phyloP scores from a whole-genome alignment of 306 rosid genomes.

The Quercus cerris region DNA sequence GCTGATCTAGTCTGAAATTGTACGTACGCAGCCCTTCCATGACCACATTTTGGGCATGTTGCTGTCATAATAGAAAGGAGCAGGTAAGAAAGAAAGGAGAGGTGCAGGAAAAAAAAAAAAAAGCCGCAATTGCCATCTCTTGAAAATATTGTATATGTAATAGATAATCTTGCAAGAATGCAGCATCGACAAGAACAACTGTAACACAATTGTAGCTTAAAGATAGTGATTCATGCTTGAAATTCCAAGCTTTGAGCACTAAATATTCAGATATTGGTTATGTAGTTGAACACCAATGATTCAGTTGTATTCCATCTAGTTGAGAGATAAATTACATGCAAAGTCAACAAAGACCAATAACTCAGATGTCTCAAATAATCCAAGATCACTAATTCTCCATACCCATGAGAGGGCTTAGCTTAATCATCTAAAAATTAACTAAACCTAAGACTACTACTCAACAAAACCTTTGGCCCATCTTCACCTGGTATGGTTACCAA shows the following conservation, averaged over 20 bases:
- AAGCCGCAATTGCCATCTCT: background rate
- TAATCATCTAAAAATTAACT: background rate
- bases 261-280: background rate
- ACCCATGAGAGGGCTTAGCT: background rate
- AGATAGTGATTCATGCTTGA: background rate
- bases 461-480: background rate
- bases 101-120: background rate
- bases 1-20: conserved; percentile 66
- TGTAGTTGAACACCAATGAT: no score
- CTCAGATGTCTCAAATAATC: background rate
- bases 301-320: no score
- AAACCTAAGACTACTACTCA: background rate
- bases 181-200: conserved; percentile 5
- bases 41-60: conserved; percentile 49
- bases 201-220: background rate
- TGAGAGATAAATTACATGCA: background rate
- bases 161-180: background rate
- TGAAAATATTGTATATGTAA: background rate
- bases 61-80: conserved; percentile 19
- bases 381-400: background rate
- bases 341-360: background rate
- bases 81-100: background rate
- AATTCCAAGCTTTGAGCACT: background rate
- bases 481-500: background rate
- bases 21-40: conserved; percentile 42